These are phyloP conservation scores for Torulaspora franciscae DNA, from an alignment of 805 yeast species.

Conservation along the genomic window DNA sequence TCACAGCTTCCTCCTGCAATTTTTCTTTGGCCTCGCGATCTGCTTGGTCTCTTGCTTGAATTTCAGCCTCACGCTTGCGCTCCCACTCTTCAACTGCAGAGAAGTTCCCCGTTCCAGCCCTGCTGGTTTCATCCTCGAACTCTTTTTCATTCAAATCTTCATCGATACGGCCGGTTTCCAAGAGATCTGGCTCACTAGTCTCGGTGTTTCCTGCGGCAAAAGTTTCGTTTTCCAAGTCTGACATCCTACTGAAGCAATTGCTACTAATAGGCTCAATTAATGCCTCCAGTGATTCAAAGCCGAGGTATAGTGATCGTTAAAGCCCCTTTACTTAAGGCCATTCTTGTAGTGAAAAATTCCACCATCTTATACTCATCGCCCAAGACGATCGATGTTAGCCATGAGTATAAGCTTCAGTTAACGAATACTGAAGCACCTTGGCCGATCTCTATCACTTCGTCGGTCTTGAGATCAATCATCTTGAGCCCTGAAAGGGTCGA, in stretches of 20 bases:
- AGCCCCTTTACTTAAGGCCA: constrained; percentile 7
- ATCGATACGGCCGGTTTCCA: constrained; percentile 24
- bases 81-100: constrained; percentile 53
- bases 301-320: background rate
- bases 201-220: constrained; percentile 1
- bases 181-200: constrained; percentile 33
- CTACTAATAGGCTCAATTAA: background rate
- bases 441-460: constrained; percentile 33
- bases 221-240: constrained; percentile 10
- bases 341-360: background rate
- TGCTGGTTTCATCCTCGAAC: constrained; percentile 41
- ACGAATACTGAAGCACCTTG: constrained; percentile 26
- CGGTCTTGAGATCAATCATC: constrained; percentile 29
- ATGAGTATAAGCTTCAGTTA: constrained; percentile 6
- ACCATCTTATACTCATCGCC: too few relatives aligned
- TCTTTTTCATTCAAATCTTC: constrained; percentile 28
- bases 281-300: background rate
- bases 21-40: constrained; percentile 59
- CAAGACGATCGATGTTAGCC: background rate
- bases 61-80: constrained; percentile 71
- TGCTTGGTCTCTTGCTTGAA: constrained; percentile 70
- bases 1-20: constrained; percentile 68
- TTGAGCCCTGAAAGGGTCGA: constrained; percentile 32
- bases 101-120: constrained; percentile 5
- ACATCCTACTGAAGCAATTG: constrained; percentile 8